These are phyloP conservation scores for Geranomyces michiganensis DNA, from an alignment of 192 early-diverging fungal species.

Conservation along the genomic window DNA sequence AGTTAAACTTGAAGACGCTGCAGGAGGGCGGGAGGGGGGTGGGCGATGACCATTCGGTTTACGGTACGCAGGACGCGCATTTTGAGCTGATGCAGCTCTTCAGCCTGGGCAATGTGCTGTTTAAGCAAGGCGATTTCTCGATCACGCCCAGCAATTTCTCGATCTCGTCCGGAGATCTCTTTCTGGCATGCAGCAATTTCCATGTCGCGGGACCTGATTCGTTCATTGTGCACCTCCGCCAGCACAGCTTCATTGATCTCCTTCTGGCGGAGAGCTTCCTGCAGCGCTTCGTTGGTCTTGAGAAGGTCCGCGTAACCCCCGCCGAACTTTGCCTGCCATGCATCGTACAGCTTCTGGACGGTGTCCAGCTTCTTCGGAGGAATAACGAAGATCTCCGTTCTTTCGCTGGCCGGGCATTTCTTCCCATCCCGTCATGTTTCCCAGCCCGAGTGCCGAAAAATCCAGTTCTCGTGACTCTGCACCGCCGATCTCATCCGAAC, in stretches of 20 bases:
- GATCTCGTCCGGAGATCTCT: neutral
- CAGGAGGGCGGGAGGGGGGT: too few species aligned
- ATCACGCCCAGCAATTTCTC: neutral
- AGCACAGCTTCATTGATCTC: too few species aligned
- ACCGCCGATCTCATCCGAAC: too few species aligned
- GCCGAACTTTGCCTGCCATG: too few species aligned
- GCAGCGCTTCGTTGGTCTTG: too few species aligned
- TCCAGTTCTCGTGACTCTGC: neutral
- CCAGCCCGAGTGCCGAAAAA: neutral
- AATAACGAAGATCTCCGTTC: neutral
- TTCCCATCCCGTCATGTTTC: slow-evolving; percentile 1
- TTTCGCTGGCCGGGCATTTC: neutral
- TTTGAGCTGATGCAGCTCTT: slow-evolving; percentile 9
- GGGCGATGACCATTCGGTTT: too few species aligned
- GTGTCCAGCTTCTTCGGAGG: neutral
- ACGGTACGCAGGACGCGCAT: neutral
- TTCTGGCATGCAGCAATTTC: neutral
- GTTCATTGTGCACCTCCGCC: slow-evolving; percentile 1
- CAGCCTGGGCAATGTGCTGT: slow-evolving; percentile 5
- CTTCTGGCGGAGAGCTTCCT: too few species aligned
- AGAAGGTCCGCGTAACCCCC: too few species aligned
- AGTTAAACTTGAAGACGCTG: too few species aligned
- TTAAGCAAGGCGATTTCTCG: slow-evolving; percentile 4
- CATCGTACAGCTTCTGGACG: too few species aligned
- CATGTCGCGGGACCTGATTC: neutral